Percentiles rank a stretch among this genome's conserved stretches.
Conservation (phyloP, 2,329 filamentous ascomycete genomes). For the Elsinoe fawcettii region DNA sequence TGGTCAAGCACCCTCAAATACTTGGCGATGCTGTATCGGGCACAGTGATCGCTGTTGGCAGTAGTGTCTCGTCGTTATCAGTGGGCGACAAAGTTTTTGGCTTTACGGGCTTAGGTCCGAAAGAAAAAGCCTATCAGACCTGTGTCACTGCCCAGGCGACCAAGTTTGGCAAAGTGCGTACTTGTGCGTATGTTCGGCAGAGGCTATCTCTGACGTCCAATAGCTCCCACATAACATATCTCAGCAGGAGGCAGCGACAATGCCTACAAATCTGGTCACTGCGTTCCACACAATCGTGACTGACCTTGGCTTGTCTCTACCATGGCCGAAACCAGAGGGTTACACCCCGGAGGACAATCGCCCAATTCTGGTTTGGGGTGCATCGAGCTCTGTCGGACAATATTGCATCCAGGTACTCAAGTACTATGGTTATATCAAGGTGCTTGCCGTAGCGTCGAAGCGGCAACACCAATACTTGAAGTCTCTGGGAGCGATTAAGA, state of each 20-base stretch:
- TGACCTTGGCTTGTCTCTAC: slow-evolving; percentile 48
- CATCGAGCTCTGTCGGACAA: slow-evolving; percentile 27
- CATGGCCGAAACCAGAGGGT: slow-evolving; percentile 47
- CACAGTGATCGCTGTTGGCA: slow-evolving; percentile 45
- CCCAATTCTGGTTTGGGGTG: slow-evolving; percentile 33
- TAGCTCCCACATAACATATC: slow-evolving; percentile 37
- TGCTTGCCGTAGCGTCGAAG: slow-evolving; percentile 30
- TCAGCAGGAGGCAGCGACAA: slow-evolving; percentile 43
- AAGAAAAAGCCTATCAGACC: slow-evolving; percentile 49
- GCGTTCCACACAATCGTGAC: slow-evolving; percentile 48
- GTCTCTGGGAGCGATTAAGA: slow-evolving; percentile 19
- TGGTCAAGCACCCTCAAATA: slow-evolving; percentile 44
- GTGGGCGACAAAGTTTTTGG: slow-evolving; percentile 51
- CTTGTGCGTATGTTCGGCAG: slow-evolving; percentile 16
- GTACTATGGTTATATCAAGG: slow-evolving; percentile 46
- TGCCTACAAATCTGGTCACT: slow-evolving; percentile 51
- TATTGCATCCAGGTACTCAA: slow-evolving; percentile 38
- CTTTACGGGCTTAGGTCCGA: slow-evolving; percentile 42
- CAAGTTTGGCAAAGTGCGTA: slow-evolving; percentile 37
- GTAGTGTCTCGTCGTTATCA: slow-evolving; percentile 37
- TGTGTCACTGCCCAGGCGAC: slow-evolving; percentile 47
- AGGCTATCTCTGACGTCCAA: slow-evolving; percentile 14
- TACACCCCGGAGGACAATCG: slow-evolving; percentile 33
- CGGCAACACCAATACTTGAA: slow-evolving; percentile 26
- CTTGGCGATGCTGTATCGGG: slow-evolving; percentile 48